Conservation (phyloP, 352 stramenopile species). For the Phytophthora crassamura region DNA sequence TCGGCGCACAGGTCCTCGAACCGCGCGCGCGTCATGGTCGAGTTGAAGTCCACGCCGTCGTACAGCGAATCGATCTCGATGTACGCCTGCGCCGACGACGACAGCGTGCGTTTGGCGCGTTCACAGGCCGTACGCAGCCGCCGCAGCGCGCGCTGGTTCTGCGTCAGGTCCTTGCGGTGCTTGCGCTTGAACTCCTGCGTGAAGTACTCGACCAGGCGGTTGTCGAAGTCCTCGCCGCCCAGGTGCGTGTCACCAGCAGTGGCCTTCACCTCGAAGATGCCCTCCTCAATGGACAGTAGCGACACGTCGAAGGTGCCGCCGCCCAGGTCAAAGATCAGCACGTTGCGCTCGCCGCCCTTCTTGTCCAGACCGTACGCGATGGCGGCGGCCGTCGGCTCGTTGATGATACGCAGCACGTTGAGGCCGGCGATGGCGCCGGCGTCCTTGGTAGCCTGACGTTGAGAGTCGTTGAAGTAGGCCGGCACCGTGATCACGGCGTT, state of each 20-base stretch:
- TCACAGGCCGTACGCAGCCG: conserved; percentile 95
- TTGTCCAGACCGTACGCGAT: too few relatives aligned
- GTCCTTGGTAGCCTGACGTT: conserved; percentile 95
- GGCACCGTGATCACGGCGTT: conserved; percentile 95
- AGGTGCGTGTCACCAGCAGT: too few relatives aligned
- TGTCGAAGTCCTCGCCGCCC: too few relatives aligned
- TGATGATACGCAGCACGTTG: too few relatives aligned
- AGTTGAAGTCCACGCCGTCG: conserved; percentile 94
- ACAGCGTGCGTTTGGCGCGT: conserved; percentile 95
- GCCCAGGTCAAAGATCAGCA: too few relatives aligned
- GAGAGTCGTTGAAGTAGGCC: conserved; percentile 97
- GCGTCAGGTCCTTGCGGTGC: conserved; percentile 85
- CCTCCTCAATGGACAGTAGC: too few relatives aligned
- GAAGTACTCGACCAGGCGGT: conserved; percentile 96
- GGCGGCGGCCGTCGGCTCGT: too few relatives aligned
- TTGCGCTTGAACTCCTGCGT: conserved; percentile 94
- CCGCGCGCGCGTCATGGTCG: conserved; percentile 89
- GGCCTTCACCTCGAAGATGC: too few relatives aligned
- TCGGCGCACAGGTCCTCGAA: conserved; percentile 93
- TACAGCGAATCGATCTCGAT: conserved; percentile 96
- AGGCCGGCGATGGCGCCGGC: too few relatives aligned
- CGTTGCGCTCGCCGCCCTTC: too few relatives aligned
- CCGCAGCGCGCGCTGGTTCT: conserved; percentile 90
- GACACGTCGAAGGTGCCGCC: too few relatives aligned
- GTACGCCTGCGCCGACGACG: conserved; percentile 93